A percentile compares a stretch with the other conserved stretches of the same genome.
phyloP scores from a whole-genome alignment of 768 basidiomycete species.

The Gloeophyllum trabeum region DNA sequence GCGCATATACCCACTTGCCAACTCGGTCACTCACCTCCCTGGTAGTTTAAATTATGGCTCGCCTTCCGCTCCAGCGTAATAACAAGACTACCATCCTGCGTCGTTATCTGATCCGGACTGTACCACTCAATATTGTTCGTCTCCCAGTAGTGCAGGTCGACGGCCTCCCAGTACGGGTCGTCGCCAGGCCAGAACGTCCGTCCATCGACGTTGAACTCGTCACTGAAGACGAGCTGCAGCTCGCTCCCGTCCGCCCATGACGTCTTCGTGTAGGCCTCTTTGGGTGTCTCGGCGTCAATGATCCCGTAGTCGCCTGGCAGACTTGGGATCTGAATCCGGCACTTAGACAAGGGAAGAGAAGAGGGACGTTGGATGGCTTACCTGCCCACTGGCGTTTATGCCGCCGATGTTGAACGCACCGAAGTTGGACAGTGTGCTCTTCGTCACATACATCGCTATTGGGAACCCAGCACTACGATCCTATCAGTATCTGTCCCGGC shows the following conservation, averaged over 20 bases:
- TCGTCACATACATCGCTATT: constrained; percentile 19
- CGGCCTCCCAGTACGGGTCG: constrained; percentile 68
- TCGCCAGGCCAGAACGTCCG: constrained; percentile 77
- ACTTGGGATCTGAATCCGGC: constrained; percentile 12
- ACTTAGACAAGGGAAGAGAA: constrained; percentile 2
- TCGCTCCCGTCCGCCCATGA: constrained; percentile 43
- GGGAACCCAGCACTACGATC: constrained; percentile 23
- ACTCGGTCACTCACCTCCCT: constrained; percentile 30
- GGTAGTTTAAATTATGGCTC: constrained; percentile 64
- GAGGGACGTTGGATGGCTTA: constrained; percentile 2
- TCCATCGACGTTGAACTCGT: constrained; percentile 77
- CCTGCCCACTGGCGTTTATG: constrained; percentile 36
- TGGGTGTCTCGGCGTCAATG: constrained; percentile 70
- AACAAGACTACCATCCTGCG: constrained; percentile 60
- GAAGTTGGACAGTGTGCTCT: constrained; percentile 11
- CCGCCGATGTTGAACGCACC: constrained; percentile 36
- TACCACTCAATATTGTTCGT: constrained; percentile 78
- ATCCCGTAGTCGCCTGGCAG: constrained; percentile 42
- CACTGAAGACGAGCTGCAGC: constrained; percentile 72
- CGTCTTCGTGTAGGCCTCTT: constrained; percentile 36
- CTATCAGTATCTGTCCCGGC: constrained; percentile 8
- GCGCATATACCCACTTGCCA: neutral
- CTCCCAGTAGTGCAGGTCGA: constrained; percentile 18
- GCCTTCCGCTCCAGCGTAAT: constrained; percentile 59
- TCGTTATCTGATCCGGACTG: constrained; percentile 69